These are phyloP conservation scores for Nemania serpens DNA, from an alignment of 2,329 filamentous ascomycete species.

Conservation along the genomic window DNA sequence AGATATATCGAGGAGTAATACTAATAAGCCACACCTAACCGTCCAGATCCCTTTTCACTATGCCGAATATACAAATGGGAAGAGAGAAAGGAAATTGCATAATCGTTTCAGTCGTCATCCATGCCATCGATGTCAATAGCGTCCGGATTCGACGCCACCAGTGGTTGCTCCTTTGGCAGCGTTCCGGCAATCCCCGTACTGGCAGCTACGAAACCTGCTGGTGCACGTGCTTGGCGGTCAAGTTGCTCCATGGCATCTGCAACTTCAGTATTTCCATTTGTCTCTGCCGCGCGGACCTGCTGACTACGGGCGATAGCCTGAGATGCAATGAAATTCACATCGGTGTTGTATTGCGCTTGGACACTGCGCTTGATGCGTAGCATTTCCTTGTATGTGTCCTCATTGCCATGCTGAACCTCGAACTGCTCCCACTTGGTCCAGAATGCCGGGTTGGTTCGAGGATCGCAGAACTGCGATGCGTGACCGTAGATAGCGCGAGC, in stretches of 20 bases:
- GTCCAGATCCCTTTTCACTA: conserved; percentile 22
- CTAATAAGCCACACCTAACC: conserved; percentile 19
- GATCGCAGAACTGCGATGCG: conserved; percentile 96
- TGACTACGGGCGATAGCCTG: conserved; percentile 87
- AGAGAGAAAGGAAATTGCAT: conserved; percentile 20
- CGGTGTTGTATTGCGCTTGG: conserved; percentile 97
- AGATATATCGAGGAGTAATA: conserved; percentile 20
- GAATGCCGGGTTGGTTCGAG: conserved; percentile 84
- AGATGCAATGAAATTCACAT: conserved; percentile 97
- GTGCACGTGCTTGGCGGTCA: conserved; percentile 85
- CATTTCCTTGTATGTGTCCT: conserved; percentile 99
- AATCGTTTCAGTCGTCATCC: conserved; percentile 57
- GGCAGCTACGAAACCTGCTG: conserved; percentile 88
- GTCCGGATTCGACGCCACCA: conserved; percentile 73
- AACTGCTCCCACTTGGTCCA: conserved; percentile 98
- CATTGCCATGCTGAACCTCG: conserved; percentile 96
- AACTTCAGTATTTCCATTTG: conserved; percentile 54
- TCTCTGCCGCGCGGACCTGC: conserved; percentile 51
- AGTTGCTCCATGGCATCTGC: conserved; percentile 88
- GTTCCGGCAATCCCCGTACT: conserved; percentile 73
- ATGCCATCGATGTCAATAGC: conserved; percentile 80
- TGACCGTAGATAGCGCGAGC: conserved; percentile 96
- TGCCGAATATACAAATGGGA: conserved; percentile 30
- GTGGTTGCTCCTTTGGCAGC: conserved; percentile 49
- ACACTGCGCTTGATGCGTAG: conserved; percentile 95